These are phyloP conservation scores for Teunomyces cretensis DNA, from an alignment of 805 yeast species.

Conservation along the genomic window DNA sequence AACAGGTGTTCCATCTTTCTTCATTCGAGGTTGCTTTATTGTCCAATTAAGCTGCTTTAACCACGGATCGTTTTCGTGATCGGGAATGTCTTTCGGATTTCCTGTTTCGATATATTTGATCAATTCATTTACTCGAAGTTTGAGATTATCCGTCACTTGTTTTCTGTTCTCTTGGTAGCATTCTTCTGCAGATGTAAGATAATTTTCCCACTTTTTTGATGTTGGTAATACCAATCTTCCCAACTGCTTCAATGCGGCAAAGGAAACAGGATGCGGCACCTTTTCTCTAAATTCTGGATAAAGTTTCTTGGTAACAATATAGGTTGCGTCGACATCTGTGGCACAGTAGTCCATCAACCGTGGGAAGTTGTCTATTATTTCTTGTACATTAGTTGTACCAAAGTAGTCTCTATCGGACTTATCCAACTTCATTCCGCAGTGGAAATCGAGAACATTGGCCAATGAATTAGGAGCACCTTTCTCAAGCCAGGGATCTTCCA, in stretches of 20 bases:
- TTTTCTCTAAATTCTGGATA: constrained; percentile 65
- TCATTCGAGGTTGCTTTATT: constrained; percentile 54
- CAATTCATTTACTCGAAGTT: constrained; percentile 58
- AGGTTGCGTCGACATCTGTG: constrained; percentile 75
- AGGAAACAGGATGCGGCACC: constrained; percentile 93
- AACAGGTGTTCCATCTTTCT: constrained; percentile 65
- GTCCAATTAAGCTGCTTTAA: constrained; percentile 88
- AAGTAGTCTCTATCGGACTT: constrained; percentile 71
- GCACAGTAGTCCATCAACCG: constrained; percentile 79
- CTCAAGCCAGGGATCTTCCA: constrained; percentile 82
- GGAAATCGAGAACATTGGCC: constrained; percentile 74
- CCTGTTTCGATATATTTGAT: constrained; percentile 38
- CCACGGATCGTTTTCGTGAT: constrained; percentile 78
- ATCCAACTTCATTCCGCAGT: constrained; percentile 66
- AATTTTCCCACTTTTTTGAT: constrained; percentile 67
- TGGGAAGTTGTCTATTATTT: constrained; percentile 56
- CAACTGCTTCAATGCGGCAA: constrained; percentile 78
- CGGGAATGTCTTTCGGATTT: constrained; percentile 18
- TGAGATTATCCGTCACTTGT: constrained; percentile 58
- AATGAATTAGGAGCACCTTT: constrained; percentile 77
- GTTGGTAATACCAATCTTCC: constrained; percentile 80
- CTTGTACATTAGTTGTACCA: constrained; percentile 50
- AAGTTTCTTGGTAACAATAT: constrained; percentile 61
- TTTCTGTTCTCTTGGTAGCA: constrained; percentile 58
- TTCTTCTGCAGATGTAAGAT: constrained; percentile 66